Base-by-base conservation (phyloP, 805 yeast species). In the Ogataea haglerorum region DNA sequence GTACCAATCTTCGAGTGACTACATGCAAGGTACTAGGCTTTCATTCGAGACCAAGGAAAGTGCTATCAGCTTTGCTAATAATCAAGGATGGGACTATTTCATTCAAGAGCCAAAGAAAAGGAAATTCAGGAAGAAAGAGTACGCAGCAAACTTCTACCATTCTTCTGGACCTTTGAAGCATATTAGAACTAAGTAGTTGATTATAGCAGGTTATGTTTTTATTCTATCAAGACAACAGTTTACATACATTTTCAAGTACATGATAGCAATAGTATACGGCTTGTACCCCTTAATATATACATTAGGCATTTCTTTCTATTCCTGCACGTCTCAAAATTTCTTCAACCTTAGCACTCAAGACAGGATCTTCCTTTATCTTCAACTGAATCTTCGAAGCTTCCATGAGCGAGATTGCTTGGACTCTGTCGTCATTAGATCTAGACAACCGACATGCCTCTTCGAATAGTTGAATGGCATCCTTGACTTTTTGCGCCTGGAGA, bases 321-420 rank as follows among this genome's bases (percentile, higher is more conserved):
- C 47, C 63, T 42, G 61, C 63, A 38, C 53, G 57, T 45, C 69
- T 69, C 67, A 80, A 63, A 32, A 82, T 68, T 63, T 81, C 85
- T 47, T 73, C 72, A 49, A 85, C 76, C 65, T 80, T 82, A 26
- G 68, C 67, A 53, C 77, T 73, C 60, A 84, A 72, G 18, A 73
- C 65, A 30, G 87, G 86, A 58, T 85, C 93, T 38, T 73, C 65
- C 66, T 74, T 80, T 54, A 93, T 78, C 58, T 82, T 79, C 58
- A 80, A 68, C 73, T 93, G 99, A 69, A 89, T 79, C 64, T 85
- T 85, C 36, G 96, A 80, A 49, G 97, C 96, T 68, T 88, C 96
- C 45, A 91, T 90, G 55, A 86, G 85, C 14, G 93, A 82, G 48
- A 88, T 81, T 42, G 96, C 93, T 69, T 88, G 96, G 40, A 85